Evolutionary conservation across 2,329 filamentous ascomycete genomes (phyloP).

Genomic region (Exophiala viscosa): DNA sequence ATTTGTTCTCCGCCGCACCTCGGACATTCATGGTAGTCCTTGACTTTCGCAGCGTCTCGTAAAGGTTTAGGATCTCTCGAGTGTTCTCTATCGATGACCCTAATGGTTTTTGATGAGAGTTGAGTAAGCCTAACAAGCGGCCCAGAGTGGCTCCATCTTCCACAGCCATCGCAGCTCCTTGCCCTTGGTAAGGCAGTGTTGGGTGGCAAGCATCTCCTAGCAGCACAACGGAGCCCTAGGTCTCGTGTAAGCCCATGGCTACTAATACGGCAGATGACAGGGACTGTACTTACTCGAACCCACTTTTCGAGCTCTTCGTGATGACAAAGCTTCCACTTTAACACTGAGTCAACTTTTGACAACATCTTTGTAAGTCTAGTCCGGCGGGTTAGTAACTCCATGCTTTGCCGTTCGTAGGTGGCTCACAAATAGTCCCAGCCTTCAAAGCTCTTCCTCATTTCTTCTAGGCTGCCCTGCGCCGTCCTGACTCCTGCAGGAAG

Average conservation of each 20-base stretch:
- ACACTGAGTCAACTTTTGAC: slow-evolving; percentile 4
- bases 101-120: not conserved
- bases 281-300: slow-evolving; percentile 6
- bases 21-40: slow-evolving; percentile 20
- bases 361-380: slow-evolving; percentile 1
- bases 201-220: slow-evolving; percentile 64
- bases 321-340: slow-evolving; percentile 19
- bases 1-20: not conserved
- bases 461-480: slow-evolving; percentile 34
- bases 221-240: slow-evolving; percentile 45
- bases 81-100: not conserved
- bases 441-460: slow-evolving; percentile 32
- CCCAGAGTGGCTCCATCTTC: slow-evolving; percentile 41
- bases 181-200: slow-evolving; percentile 58
- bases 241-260: not conserved
- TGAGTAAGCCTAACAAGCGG: slow-evolving; percentile 48
- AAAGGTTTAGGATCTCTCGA: slow-evolving; percentile 2
- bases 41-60: slow-evolving; percentile 8
- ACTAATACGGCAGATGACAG: not conserved
- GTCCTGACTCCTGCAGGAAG: slow-evolving; percentile 35
- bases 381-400: slow-evolving; percentile 48
- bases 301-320: slow-evolving; percentile 11
- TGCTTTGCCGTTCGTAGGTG: slow-evolving; percentile 25
- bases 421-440: slow-evolving; percentile 33
- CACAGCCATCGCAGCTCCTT: slow-evolving; percentile 31